Evolutionary conservation across 2,329 filamentous ascomycete genomes (phyloP), one percentile per base, ranked within the genome.

Genomic region (Clonostachys solani): DNA sequence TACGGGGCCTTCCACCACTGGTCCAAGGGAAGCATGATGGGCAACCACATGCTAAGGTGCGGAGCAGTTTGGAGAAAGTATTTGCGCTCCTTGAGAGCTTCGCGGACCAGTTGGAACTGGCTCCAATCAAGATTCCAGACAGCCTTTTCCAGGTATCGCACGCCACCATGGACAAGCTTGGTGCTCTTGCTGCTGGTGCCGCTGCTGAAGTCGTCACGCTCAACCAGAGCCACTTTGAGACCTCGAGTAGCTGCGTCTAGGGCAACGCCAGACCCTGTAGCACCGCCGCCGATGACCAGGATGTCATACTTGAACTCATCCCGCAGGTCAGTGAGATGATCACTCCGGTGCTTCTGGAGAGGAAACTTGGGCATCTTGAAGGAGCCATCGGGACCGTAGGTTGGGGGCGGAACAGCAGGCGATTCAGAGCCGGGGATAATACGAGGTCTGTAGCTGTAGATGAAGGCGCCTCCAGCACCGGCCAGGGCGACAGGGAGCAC

Each of bases 1-100:
- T 89, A 89, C 6, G 86, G 85, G 18, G 81, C 84, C 64, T 89
- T 85, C 83, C 84, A 89, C 85, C 84, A 89, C 60, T 82, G 83
- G 63, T 87, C 80, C 49, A 89, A 71, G 5, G 86, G 86, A 52
- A 89, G 72, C 85, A 89, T 89, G 56, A 89, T 89, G 19, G 86
- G 85, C 18, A 89, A 73, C 83, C 85, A 88, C 63, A 73, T 78
- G 50, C 83, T 87, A 47, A 89, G 72, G 73, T 89, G 86, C 36
- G 86, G 86, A 12, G 86, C 86, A 4, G 84, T 89, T 54, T 86
- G 83, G 55, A 89, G 69, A 64, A 89, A 89, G 67, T 86, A 88
- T 60, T 86, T 84, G 56, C 86, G 78, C 69, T 89, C 86, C 61
- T 85, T 83, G 54, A 89, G 74, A 43, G 86, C 85, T 65, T 89